Evolutionary conservation across 192 early-diverging fungal species (phyloP).

Genomic region (Oehlia diaphana): DNA sequence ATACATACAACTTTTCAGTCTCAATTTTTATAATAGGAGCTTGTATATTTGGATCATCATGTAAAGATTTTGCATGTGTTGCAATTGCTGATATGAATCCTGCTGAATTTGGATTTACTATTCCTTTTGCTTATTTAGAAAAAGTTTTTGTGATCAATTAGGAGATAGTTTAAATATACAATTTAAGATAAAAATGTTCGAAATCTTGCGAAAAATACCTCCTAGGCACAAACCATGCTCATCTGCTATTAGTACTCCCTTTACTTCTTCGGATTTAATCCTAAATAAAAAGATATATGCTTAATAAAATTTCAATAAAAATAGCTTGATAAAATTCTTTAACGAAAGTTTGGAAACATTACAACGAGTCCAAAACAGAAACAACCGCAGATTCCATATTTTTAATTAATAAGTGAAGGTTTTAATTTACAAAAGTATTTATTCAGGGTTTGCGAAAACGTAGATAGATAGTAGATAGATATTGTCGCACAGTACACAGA

Average conservation of each 20-base stretch:
- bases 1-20: background rate
- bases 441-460: too few relatives aligned
- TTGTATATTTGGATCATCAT: constrained; percentile 7
- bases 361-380: background rate
- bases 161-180: background rate
- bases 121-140: constrained; percentile 36
- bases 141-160: constrained; percentile 3
- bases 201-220: constrained; percentile 29
- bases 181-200: background rate
- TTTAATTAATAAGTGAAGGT: background rate
- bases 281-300: background rate
- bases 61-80: constrained; percentile 37
- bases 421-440: too few relatives aligned
- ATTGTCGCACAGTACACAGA: too few relatives aligned
- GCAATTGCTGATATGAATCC: constrained; percentile 47
- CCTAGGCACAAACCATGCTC: constrained; percentile 45
- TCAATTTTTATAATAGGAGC: constrained; percentile 12
- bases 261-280: constrained; percentile 37
- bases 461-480: too few relatives aligned
- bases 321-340: background rate
- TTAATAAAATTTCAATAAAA: background rate
- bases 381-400: background rate
- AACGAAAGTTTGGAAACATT: background rate
- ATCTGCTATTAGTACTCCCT: constrained; percentile 44
- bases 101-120: constrained; percentile 42